phyloP scores from a whole-genome alignment of 2,329 filamentous ascomycete genomes.

The Colletotrichum musae region DNA sequence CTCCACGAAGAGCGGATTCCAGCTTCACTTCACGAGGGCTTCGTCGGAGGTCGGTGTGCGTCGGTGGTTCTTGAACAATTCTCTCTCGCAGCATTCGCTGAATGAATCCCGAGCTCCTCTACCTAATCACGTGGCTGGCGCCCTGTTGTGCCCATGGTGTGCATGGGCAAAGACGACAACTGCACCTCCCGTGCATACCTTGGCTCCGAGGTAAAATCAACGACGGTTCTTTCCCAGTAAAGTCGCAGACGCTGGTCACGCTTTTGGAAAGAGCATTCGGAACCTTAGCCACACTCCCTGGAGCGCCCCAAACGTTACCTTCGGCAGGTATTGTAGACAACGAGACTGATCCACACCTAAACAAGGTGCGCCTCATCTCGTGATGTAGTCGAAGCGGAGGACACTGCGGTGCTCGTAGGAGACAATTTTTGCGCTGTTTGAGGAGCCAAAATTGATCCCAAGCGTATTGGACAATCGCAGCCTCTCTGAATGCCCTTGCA shows the following conservation, averaged over 20 bases:
- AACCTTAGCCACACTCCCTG: no score
- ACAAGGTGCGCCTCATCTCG: no score
- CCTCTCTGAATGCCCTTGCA: no score
- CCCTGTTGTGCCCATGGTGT: not conserved
- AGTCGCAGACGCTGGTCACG: no score
- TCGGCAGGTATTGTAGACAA: no score
- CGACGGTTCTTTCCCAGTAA: not conserved
- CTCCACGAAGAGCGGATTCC: slow-evolving; percentile 35
- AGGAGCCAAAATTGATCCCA: no score
- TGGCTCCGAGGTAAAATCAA: slow-evolving; percentile 2
- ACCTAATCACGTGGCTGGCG: not conserved
- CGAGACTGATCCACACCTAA: no score
- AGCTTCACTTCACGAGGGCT: slow-evolving; percentile 12
- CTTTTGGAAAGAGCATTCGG: not conserved
- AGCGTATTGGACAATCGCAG: no score
- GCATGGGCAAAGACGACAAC: not conserved
- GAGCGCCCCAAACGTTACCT: no score
- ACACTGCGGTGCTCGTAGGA: no score
- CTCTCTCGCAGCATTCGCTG: slow-evolving; percentile 18
- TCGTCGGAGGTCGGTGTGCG: slow-evolving; percentile 10
- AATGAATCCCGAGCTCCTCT: slow-evolving; percentile 6
- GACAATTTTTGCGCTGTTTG: no score
- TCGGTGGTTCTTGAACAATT: slow-evolving; percentile 9
- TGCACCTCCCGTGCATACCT: not conserved
- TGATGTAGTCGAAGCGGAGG: no score